phyloP scores from a whole-genome alignment of 345 rosid species.

The Sonneratia caseolaris region DNA sequence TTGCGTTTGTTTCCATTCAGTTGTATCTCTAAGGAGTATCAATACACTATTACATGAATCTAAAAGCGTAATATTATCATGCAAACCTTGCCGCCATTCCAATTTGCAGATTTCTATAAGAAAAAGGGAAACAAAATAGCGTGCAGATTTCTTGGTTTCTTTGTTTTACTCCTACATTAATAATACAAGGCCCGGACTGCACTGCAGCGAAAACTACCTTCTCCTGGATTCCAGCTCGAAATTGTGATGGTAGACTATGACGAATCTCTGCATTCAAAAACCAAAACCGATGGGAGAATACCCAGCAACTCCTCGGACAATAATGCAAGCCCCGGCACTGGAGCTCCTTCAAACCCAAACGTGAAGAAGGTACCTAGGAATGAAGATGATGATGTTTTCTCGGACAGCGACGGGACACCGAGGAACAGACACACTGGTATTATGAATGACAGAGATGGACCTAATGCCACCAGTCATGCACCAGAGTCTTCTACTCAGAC shows the following conservation, averaged over 20 bases:
- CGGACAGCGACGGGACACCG: constrained; percentile 57
- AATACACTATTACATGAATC: too few relatives aligned
- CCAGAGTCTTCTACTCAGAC: neutral
- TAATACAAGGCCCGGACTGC: neutral
- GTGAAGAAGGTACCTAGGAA: constrained; percentile 13
- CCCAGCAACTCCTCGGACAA: constrained; percentile 16
- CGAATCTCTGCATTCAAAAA: constrained; percentile 23
- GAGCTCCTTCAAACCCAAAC: constrained; percentile 13
- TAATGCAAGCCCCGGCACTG: constrained; percentile 15
- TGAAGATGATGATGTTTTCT: constrained; percentile 68
- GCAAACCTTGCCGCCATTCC: too few relatives aligned
- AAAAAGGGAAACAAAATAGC: too few relatives aligned
- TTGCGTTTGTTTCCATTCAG: too few relatives aligned
- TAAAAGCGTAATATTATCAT: too few relatives aligned
- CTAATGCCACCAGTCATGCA: constrained; percentile 11
- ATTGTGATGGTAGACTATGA: constrained; percentile 52
- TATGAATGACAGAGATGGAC: constrained; percentile 14
- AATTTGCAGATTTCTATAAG: too few relatives aligned
- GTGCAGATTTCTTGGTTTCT: neutral
- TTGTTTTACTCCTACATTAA: neutral
- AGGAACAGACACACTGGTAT: constrained; percentile 16
- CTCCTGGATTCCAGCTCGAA: constrained; percentile 83
- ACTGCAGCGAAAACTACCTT: constrained; percentile 75
- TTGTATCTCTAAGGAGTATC: too few relatives aligned
- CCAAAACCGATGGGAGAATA: constrained; percentile 15